Conservation (phyloP, 495 filamentous ascomycete species). For the Xylaria flabelliformis region DNA sequence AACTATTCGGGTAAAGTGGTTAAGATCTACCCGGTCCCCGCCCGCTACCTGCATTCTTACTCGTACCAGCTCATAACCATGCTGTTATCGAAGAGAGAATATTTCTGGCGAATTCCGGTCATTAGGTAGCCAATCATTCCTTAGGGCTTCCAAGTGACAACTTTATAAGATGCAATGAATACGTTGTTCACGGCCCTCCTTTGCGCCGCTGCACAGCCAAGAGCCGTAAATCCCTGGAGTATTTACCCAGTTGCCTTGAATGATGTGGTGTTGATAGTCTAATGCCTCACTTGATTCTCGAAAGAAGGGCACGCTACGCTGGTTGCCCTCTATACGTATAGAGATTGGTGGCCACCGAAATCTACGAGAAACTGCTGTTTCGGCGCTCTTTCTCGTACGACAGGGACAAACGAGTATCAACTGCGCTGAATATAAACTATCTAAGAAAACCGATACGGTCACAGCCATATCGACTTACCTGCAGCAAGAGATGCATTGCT, state of each 20-base stretch:
- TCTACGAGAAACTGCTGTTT: neutral
- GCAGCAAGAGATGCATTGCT: neutral
- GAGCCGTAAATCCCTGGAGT: neutral
- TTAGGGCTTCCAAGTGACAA: no score
- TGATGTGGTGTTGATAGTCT: neutral
- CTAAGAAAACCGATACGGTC: neutral
- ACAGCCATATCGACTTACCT: neutral
- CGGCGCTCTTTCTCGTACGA: neutral
- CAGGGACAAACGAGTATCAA: neutral
- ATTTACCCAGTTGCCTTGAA: neutral
- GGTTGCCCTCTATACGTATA: neutral
- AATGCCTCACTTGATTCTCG: neutral
- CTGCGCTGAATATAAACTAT: neutral
- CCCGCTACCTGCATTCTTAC: neutral
- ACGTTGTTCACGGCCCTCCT: no score
- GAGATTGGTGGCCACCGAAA: neutral
- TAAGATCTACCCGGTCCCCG: neutral
- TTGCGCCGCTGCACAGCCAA: no score
- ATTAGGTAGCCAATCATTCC: neutral
- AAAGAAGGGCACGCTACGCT: neutral
- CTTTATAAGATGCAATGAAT: no score
- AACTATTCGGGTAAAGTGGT: neutral
- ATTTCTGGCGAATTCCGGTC: neutral
- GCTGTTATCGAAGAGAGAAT: neutral
- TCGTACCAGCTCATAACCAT: no score